These are phyloP conservation scores for Tetraselmis striata DNA, from an alignment of 139 green algal genomes.

Conservation along the genomic window DNA sequence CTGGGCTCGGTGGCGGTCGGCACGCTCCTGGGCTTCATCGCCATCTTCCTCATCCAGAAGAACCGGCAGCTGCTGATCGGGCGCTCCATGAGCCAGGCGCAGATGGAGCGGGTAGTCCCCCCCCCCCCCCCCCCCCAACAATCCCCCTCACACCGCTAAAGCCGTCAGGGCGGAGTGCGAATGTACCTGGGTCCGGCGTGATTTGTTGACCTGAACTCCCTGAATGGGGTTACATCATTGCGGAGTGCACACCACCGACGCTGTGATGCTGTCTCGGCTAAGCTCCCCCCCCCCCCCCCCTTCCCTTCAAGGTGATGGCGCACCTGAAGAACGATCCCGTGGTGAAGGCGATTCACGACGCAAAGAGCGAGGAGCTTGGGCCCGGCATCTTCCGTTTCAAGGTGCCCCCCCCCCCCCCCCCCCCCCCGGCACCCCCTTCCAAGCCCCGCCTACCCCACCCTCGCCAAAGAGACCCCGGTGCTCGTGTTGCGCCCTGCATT, in stretches of 20 bases:
- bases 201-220: too few species aligned
- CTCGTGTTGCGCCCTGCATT: conserved; percentile 18
- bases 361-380: conserved; percentile 83
- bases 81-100: conserved; percentile 46
- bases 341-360: conserved; percentile 64
- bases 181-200: too few species aligned
- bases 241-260: conserved; percentile 15
- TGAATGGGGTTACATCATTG: too few species aligned
- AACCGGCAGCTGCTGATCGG: conserved; percentile 83
- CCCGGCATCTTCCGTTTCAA: conserved; percentile 50
- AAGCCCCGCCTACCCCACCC: too few species aligned
- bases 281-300: conserved; percentile 9
- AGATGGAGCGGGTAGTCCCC: conserved; percentile 36
- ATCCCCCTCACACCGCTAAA: too few species aligned
- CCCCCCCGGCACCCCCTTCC: conserved; percentile 61
- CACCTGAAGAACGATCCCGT: conserved; percentile 31
- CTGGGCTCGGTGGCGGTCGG: conserved; percentile 77
- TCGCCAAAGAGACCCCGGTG: conserved; percentile 23
- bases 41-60: conserved; percentile 74
- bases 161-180: too few species aligned
- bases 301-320: too few species aligned
- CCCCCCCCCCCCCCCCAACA: too few species aligned
- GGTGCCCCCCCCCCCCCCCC: neutral
- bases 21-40: conserved; percentile 70
- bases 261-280: conserved; percentile 15